Base-by-base conservation (phyloP, 352 stramenopile species). In the Pythium grandisporangium region DNA sequence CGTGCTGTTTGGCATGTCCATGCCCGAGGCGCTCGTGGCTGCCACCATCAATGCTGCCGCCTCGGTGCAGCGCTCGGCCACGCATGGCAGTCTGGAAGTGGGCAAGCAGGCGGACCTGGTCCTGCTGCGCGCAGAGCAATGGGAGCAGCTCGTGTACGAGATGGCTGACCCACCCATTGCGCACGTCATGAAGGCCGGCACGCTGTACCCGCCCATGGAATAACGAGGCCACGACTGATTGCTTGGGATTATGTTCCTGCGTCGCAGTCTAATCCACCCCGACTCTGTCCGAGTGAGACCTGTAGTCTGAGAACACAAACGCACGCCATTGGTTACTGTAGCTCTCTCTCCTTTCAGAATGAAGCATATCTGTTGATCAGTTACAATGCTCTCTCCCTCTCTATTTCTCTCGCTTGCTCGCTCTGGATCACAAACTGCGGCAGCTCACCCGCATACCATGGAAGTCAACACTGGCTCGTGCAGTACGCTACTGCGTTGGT, bases 61-160 rank as follows among this genome's bases (percentile, higher is more conserved):
- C n/a, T 89, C 72, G 6, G 84, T 90, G 48, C 59, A 85, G 39
- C 70, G 76, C 22, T 79, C 71, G n/a, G 48, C 63, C 41, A 72
- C 71, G 17, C 74, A 90, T 45, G 76, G 80, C 39, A 88, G 72
- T 48, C 53, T 93, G 5, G 76, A 90, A 48, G 65, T 86, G 13
- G 80, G 76, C 48, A 90, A 90, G 53, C 50, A 64, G 30, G 76
- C 70, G 6, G 80, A 93, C 37, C 48, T 93, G 29, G 48, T 90
- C 36, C 33, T 86, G 20, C 53, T 89, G 50, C 63, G 72, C 30
- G 76, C 74, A 14, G 62, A 42, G 6, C 74, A 93, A 48, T 90
- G 79, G 76, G 74, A 90, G 57, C 74, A 90, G 24, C 61, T 90
- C 40, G 80, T 93, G 53, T 93, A 90, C 66, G 75, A 87, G 53